phyloP scores from a whole-genome alignment of 495 filamentous ascomycete genomes.

The Aspergillus haitiensis region DNA sequence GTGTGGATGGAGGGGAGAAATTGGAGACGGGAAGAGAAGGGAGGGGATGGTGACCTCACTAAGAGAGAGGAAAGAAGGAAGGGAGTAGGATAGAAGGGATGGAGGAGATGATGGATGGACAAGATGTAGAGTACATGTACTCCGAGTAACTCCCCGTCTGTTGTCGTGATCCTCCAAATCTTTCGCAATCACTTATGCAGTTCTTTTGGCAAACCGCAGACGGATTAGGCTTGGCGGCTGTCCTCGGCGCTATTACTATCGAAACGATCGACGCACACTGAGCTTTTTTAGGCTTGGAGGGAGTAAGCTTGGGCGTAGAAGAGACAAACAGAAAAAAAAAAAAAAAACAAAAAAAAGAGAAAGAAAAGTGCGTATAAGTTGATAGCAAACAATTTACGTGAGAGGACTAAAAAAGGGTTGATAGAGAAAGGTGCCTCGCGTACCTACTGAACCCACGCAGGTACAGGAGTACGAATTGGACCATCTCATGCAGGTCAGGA shows the following conservation, averaged over 20 bases:
- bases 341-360: too few relatives aligned
- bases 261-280: conserved; percentile 6
- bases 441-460: too few relatives aligned
- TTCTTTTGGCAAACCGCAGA: conserved; percentile 13
- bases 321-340: too few relatives aligned
- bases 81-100: not conserved
- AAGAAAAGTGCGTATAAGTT: too few relatives aligned
- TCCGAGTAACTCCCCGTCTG: not conserved
- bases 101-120: not conserved
- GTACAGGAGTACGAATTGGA: too few relatives aligned
- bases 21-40: not conserved
- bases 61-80: not conserved
- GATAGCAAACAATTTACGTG: too few relatives aligned
- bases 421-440: too few relatives aligned
- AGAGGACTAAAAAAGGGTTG: too few relatives aligned
- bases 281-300: too few relatives aligned
- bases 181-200: conserved; percentile 3
- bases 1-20: conserved; percentile 6
- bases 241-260: conserved; percentile 13
- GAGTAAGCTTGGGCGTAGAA: too few relatives aligned
- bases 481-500: too few relatives aligned
- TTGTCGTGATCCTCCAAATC: conserved; percentile 11
- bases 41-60: not conserved
- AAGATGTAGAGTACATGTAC: not conserved
- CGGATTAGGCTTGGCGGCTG: conserved; percentile 22